phyloP scores from a whole-genome alignment of 2,329 filamentous ascomycete genomes.

The Plectosphaerella plurivora region DNA sequence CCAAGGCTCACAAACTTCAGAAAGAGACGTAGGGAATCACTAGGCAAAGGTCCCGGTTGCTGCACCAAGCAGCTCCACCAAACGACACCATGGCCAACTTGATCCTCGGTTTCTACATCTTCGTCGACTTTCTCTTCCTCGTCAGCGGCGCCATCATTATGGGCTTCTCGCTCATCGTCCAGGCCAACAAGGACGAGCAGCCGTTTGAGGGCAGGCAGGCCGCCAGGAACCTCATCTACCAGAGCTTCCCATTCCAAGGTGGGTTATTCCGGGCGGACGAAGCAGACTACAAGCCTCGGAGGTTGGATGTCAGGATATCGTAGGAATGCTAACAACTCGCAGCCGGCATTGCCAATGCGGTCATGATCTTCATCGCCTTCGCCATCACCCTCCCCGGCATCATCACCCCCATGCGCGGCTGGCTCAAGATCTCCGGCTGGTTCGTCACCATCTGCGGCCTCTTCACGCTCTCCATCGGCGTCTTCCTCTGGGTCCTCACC shows the following conservation, averaged over 20 bases:
- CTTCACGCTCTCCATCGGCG: conserved; percentile 62
- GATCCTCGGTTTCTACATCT: conserved; percentile 44
- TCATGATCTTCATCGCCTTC: conserved; percentile 68
- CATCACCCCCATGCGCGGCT: conserved; percentile 60
- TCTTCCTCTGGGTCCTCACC: conserved; percentile 70
- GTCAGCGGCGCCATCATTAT: conserved; percentile 49
- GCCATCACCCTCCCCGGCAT: conserved; percentile 67
- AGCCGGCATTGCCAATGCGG: conserved; percentile 69
- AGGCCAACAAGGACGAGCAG: conserved; percentile 36
- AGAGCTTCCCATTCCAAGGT: conserved; percentile 48
- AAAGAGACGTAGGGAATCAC: conserved; percentile 4
- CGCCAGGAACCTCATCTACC: conserved; percentile 47
- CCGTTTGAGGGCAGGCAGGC: conserved; percentile 42
- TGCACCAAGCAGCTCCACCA: conserved; percentile 12
- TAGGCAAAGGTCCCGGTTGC: conserved; percentile 8
- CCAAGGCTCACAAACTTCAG: neutral
- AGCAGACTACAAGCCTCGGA: neutral
- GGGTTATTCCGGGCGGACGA: conserved; percentile 9
- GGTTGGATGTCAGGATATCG: neutral
- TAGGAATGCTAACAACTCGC: neutral
- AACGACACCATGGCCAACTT: conserved; percentile 47
- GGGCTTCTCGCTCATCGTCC: conserved; percentile 50
- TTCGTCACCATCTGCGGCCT: conserved; percentile 56
- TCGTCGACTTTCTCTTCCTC: conserved; percentile 46
- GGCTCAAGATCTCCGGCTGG: conserved; percentile 67